Base-by-base conservation (phyloP, 441 rosid genomes). In the Cnidoscolus chayamansa region DNA sequence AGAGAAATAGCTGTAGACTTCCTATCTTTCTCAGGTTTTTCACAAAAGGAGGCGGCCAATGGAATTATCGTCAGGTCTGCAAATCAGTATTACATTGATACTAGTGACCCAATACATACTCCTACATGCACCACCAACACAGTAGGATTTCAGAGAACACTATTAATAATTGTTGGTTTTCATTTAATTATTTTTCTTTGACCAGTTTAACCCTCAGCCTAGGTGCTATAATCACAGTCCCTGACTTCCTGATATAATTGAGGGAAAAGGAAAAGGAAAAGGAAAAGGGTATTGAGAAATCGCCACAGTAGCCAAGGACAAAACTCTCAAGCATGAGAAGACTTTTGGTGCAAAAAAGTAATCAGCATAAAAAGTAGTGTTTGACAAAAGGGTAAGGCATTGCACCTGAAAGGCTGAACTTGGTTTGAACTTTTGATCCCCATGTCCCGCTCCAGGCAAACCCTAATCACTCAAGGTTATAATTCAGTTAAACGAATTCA, bases 371-470 rank as follows among this genome's bases (percentile, higher is more conserved):
- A 64, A 74, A 76, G 62, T 20, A 71, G 54, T 76, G 78, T 32
- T 77, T 73, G 76, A 71, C 37, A 65, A 70, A 75, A 70, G 37
- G 63, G 7, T 4, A 60, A 32, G 71, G 35, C 71, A 70, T 58
- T 54, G 70, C 76, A 85, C 93, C 93, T 89, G 79, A 76, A 72
- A 73, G 61, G 20, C 72, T 74, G 72, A 72, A 72, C 80, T 32
- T 71, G 60, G 77, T 72, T 76, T 81, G 88, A 80, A 80, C 49
- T 59, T 77, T 85, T 72, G 79, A 72, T 72, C 74, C 76, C 84
- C 80, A 65, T 74, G 84, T 72, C 85, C 84, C 87, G 64, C 89
- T 84, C 93, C 70, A 84, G 16, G 85, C 71, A 69, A 63, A 72
- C 19, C 81, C 91, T 88, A 73, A 71, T 79, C 71, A 78, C 63